Evolutionary conservation across 352 stramenopile species (phyloP).

Genomic region (Phytopythium mirpurense): DNA sequence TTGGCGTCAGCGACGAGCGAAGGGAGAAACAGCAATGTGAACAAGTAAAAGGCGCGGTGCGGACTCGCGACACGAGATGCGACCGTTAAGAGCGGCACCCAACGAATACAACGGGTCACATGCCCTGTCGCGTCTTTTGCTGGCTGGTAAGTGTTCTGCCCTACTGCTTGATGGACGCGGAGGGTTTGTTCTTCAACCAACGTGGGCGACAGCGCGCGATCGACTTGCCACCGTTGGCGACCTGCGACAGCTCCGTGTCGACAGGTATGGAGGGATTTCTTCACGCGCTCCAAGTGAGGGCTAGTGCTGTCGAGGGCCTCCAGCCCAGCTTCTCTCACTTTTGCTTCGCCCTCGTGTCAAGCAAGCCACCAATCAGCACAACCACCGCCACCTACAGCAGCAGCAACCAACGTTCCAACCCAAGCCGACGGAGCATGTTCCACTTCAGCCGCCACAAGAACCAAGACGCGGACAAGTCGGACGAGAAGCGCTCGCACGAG

Average conservation of each 20-base stretch:
- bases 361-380: background rate
- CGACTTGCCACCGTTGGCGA: background rate
- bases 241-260: background rate
- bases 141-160: background rate
- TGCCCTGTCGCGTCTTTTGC: background rate
- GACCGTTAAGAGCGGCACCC: background rate
- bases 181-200: background rate
- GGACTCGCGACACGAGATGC: background rate
- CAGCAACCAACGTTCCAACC: too few relatives aligned
- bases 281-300: too few relatives aligned
- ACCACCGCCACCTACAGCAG: too few relatives aligned
- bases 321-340: too few relatives aligned
- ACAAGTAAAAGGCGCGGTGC: background rate
- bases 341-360: background rate
- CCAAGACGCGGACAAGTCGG: background rate
- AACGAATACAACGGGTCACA: too few relatives aligned
- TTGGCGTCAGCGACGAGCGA: background rate
- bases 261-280: background rate
- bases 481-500: background rate
- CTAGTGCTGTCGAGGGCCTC: too few relatives aligned
- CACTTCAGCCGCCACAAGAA: constrained; percentile 3
- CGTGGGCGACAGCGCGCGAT: background rate
- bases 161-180: too few relatives aligned
- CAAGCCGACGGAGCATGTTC: background rate
- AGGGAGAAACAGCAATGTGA: background rate